Conservation (phyloP, 306 rosid species). For the Cercis canadensis region DNA sequence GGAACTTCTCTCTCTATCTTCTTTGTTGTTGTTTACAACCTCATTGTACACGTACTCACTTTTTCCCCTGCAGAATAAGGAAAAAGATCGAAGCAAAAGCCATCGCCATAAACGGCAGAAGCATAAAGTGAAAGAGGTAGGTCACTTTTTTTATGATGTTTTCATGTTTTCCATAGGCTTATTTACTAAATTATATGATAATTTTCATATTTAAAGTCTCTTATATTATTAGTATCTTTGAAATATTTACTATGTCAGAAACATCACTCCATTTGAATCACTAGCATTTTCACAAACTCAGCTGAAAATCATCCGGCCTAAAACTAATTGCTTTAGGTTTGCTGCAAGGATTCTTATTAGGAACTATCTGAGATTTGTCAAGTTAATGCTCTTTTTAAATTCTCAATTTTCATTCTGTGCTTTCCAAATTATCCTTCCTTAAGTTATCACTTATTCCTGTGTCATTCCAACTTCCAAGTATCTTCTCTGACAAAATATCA, state of each 20-base stretch:
- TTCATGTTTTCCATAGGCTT: constrained; percentile 18
- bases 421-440: no score
- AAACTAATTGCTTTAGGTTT: constrained; percentile 13
- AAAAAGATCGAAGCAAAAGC: constrained; percentile 73
- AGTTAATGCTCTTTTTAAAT: not conserved
- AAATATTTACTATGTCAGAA: constrained; percentile 4
- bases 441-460: no score
- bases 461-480: not conserved
- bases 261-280: not conserved
- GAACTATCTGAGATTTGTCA: not conserved
- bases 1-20: constrained; percentile 7
- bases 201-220: constrained; percentile 21
- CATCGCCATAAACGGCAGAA: constrained; percentile 67
- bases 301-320: not conserved
- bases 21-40: constrained; percentile 11
- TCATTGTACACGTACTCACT: constrained; percentile 16
- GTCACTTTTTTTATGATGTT: constrained; percentile 35
- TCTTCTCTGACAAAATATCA: constrained; percentile 2
- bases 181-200: constrained; percentile 7
- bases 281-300: not conserved
- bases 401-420: not conserved
- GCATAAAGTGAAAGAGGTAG: constrained; percentile 83
- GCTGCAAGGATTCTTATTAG: not conserved
- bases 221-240: constrained; percentile 1
- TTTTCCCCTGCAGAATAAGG: constrained; percentile 56